Evolutionary conservation across 495 filamentous ascomycete species (phyloP), one percentile per base, ranked within the genome.

Genomic region (Aspergillus indologenus): DNA sequence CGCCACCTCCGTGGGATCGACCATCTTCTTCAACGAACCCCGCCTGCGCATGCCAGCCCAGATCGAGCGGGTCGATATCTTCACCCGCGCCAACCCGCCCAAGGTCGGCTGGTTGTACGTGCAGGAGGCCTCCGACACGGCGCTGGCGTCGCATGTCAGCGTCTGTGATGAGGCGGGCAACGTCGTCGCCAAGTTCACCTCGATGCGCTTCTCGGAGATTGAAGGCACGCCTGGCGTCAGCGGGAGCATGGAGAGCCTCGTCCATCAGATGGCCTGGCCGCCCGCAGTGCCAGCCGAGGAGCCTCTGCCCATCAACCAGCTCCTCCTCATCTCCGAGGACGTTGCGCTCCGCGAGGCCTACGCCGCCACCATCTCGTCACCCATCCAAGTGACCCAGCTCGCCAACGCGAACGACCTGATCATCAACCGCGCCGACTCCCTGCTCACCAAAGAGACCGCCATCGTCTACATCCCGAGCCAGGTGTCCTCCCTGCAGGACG

Each of bases 1-100:
- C 15, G 77, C 77, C 8, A 79, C 75, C 3, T 81, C 78, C 0
- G 61, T 81, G 18, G 75, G 72, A 29, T 81, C 76, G 1, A 74
- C 75, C 20, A 57, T 81, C 22, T 79, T 79, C 62, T 74, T 61
- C 59, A 59, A 71, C 21, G 52, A 64, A n/a, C 75, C 78, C 9
- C 52, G 59, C 8, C 69, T 81, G 9, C 75, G 78, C 18, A 79
- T 81, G 71, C 72, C 72, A n/a, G 62, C 73, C 3, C 66, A 69
- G 8, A 63, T 79, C 47, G 15, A 65, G 9, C 17, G 12, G 2
- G 12, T 40, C 6, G 34, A 40, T 2, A 14, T 40, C 34, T 40
- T 40, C 34, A 29, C 26, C 34, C 34, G 34, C 7, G 34, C 5
- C 5, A 40, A 14, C 6, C 12, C 26, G 9, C 34, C 34, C 34